phyloP scores from a whole-genome alignment of 2,329 filamentous ascomycete genomes.

The Graphilbum ipis-grandicollis region DNA sequence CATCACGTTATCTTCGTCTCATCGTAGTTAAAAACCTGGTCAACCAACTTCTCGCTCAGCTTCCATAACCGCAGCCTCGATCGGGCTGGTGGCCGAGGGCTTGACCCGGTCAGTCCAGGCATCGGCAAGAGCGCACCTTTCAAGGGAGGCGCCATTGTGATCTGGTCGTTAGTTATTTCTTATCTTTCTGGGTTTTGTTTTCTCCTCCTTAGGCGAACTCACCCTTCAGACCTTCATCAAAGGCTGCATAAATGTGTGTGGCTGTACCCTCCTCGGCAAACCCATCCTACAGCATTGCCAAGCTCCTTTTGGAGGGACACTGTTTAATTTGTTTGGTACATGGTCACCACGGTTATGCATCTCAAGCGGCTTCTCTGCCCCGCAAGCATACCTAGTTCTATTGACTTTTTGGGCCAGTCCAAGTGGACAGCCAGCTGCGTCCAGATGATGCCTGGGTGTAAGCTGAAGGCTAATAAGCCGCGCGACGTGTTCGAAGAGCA shows the following conservation, averaged over 20 bases:
- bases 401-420: neutral
- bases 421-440: slow-evolving; percentile 4
- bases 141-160: neutral
- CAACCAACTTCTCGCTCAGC: neutral
- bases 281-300: neutral
- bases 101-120: neutral
- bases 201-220: too few relatives aligned
- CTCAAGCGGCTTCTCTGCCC: too few relatives aligned
- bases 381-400: too few relatives aligned
- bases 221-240: neutral
- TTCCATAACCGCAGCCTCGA: neutral
- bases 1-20: neutral
- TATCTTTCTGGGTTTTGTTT: too few relatives aligned
- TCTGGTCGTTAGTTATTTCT: too few relatives aligned
- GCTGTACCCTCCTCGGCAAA: neutral
- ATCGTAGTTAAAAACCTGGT: neutral
- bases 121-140: neutral
- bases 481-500: too few relatives aligned
- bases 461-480: slow-evolving; percentile 2
- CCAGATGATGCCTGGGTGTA: slow-evolving; percentile 7
- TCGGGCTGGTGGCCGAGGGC: neutral
- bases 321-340: neutral
- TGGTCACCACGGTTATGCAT: too few relatives aligned
- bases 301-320: neutral
- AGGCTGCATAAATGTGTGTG: neutral